Percentiles rank a stretch among this genome's conserved stretches.
Evolutionary conservation across 352 stramenopile species (phyloP).

Genomic region (Globisporangium orthogonon): DNA sequence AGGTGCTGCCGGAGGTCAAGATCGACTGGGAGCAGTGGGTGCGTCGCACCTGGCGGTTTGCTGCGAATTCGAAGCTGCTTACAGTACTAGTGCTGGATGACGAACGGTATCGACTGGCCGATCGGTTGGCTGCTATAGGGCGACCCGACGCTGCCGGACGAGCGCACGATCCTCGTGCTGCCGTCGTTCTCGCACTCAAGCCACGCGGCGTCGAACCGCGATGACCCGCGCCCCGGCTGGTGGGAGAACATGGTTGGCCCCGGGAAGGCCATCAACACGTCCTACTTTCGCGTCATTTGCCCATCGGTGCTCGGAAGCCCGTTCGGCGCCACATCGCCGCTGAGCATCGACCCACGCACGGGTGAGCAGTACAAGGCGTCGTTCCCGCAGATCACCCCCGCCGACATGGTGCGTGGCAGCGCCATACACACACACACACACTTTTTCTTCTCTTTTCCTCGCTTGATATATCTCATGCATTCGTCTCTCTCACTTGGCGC

Average conservation of each 20-base stretch:
- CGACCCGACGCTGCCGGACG: slow-evolving; percentile 52
- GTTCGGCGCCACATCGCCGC: slow-evolving; percentile 76
- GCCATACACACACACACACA: too few species aligned
- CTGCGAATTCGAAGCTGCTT: neutral
- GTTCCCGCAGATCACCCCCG: slow-evolving; percentile 82
- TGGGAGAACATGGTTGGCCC: slow-evolving; percentile 88
- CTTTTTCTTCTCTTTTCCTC: neutral
- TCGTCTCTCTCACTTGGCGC: too few species aligned
- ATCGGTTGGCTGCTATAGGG: slow-evolving; percentile 18
- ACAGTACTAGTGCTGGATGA: neutral
- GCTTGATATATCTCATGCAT: too few species aligned
- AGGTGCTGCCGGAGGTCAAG: slow-evolving; percentile 46
- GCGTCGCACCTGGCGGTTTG: neutral
- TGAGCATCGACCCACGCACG: slow-evolving; percentile 52
- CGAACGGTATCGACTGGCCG: neutral
- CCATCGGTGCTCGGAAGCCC: slow-evolving; percentile 79
- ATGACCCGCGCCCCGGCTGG: slow-evolving; percentile 76
- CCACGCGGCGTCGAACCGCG: slow-evolving; percentile 75
- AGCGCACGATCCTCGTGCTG: slow-evolving; percentile 77
- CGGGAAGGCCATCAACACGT: slow-evolving; percentile 84
- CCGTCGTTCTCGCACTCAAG: slow-evolving; percentile 87
- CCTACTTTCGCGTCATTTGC: slow-evolving; percentile 85
- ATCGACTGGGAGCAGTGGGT: slow-evolving; percentile 84
- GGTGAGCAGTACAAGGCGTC: slow-evolving; percentile 53
- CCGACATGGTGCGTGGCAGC: slow-evolving; percentile 53